phyloP scores from a whole-genome alignment of 345 rosid species.

The Sisymbrium irio region DNA sequence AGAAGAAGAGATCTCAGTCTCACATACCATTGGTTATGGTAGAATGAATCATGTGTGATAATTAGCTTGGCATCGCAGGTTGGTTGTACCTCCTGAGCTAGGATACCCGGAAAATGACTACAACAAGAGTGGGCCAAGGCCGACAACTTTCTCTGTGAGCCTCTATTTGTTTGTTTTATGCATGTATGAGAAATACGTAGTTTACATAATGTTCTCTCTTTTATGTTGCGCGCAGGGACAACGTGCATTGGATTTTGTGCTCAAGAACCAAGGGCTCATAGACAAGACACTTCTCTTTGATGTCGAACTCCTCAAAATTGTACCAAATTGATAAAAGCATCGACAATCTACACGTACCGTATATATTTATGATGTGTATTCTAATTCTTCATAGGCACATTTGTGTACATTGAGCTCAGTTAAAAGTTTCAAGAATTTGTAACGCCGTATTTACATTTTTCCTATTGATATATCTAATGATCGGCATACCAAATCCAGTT shows the following conservation, averaged over 20 bases:
- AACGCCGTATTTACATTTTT: neutral
- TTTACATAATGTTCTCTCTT: neutral
- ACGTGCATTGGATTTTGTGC: slow-evolving; percentile 91
- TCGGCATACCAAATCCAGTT: too few relatives aligned
- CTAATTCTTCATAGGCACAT: slow-evolving; percentile 4
- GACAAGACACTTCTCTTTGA: slow-evolving; percentile 94
- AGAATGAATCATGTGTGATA: slow-evolving; percentile 21
- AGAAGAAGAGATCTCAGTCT: neutral
- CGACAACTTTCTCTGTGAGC: slow-evolving; percentile 84
- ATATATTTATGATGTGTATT: slow-evolving; percentile 7
- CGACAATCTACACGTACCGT: neutral
- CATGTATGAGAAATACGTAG: neutral
- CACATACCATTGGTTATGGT: neutral
- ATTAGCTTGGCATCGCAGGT: slow-evolving; percentile 64
- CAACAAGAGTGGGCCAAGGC: slow-evolving; percentile 79
- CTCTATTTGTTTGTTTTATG: neutral
- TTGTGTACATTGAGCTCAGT: slow-evolving; percentile 14
- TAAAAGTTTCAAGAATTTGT: neutral
- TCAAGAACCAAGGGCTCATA: slow-evolving; percentile 89
- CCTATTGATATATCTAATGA: too few relatives aligned
- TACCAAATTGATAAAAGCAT: slow-evolving; percentile 39
- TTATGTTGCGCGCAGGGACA: slow-evolving; percentile 60
- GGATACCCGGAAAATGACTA: slow-evolving; percentile 91
- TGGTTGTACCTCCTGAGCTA: slow-evolving; percentile 89
- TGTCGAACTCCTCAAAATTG: slow-evolving; percentile 81